These are phyloP conservation scores for Graphilbum ipis-grandicollis DNA, from an alignment of 2,329 filamentous ascomycete genomes.

Conservation along the genomic window DNA sequence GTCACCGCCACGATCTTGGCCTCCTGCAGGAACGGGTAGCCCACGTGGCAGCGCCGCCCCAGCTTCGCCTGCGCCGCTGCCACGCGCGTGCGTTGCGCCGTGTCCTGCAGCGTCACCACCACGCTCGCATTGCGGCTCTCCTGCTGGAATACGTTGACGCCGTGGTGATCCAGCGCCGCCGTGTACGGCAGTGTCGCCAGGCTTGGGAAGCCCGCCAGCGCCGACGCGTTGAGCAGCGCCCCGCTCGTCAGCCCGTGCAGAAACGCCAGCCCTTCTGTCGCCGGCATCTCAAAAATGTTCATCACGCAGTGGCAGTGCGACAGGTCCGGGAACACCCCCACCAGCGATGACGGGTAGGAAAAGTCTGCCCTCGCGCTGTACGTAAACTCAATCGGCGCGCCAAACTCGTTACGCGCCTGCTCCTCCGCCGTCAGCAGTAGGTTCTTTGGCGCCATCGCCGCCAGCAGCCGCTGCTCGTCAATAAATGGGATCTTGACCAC, in stretches of 20 bases:
- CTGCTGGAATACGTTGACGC: slow-evolving; percentile 86
- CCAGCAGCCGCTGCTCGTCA: slow-evolving; percentile 69
- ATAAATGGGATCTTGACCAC: slow-evolving; percentile 99
- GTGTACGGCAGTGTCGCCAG: slow-evolving; percentile 72
- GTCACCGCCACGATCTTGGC: slow-evolving; percentile 78
- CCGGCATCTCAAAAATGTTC: slow-evolving; percentile 90
- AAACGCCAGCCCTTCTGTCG: slow-evolving; percentile 75
- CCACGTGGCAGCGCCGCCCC: slow-evolving; percentile 74
- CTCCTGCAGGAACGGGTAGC: slow-evolving; percentile 90
- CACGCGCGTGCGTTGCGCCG: slow-evolving; percentile 52
- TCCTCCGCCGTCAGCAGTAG: slow-evolving; percentile 61
- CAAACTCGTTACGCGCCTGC: slow-evolving; percentile 72
- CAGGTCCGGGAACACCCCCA: slow-evolving; percentile 81
- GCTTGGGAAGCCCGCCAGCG: slow-evolving; percentile 87
- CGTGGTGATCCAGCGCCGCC: slow-evolving; percentile 69
- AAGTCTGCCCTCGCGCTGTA: slow-evolving; percentile 65
- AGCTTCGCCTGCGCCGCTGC: slow-evolving; percentile 63
- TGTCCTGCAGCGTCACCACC: slow-evolving; percentile 67
- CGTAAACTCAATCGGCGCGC: slow-evolving; percentile 82
- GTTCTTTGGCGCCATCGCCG: slow-evolving; percentile 76
- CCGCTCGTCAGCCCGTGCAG: slow-evolving; percentile 71
- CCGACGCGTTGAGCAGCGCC: slow-evolving; percentile 62
- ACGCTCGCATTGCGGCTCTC: slow-evolving; percentile 96
- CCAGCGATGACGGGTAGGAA: slow-evolving; percentile 71
- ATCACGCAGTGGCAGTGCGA: slow-evolving; percentile 77